Percentiles rank a stretch among this genome's conserved stretches.
Evolutionary conservation across 176 grass and related monocot species (phyloP).

Genomic region (Oryza meyeriana): DNA sequence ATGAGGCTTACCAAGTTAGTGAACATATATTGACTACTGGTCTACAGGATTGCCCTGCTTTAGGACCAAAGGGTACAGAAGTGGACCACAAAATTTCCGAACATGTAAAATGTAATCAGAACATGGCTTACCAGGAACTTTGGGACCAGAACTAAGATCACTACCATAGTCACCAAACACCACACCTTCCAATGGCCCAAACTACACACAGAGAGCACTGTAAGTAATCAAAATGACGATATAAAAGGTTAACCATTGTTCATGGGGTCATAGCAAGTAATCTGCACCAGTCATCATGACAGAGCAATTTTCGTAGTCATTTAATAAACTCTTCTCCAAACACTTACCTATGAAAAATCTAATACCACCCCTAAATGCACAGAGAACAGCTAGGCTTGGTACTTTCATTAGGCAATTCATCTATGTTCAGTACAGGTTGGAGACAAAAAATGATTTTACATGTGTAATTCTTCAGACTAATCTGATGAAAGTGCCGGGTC

Average conservation of each 20-base stretch:
- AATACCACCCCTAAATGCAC: slow-evolving; percentile 2
- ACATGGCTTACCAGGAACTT: slow-evolving; percentile 74
- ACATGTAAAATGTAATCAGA: background rate
- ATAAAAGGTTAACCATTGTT: slow-evolving; percentile 8
- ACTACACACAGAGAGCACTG: slow-evolving; percentile 41
- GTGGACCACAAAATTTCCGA: background rate
- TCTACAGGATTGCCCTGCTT: background rate
- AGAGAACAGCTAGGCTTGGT: background rate
- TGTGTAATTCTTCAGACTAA: background rate
- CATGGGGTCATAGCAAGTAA: background rate
- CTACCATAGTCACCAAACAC: slow-evolving; percentile 94
- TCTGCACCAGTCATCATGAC: background rate
- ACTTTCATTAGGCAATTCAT: background rate
- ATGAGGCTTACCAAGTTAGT: background rate
- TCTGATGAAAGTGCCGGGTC: background rate
- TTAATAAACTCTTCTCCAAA: background rate
- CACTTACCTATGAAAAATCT: background rate
- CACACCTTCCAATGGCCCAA: slow-evolving; percentile 82
- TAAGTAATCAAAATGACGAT: slow-evolving; percentile 14
- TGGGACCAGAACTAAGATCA: slow-evolving; percentile 80
- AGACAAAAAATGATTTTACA: background rate
- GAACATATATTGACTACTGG: background rate
- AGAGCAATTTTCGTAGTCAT: background rate
- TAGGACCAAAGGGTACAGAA: background rate
- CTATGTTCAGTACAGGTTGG: background rate